Percentiles rank a stretch among this genome's conserved stretches.
These are phyloP conservation scores for Heracleum sosnowskyi DNA, from an alignment of 129 eudicot genomes.

Conservation along the genomic window DNA sequence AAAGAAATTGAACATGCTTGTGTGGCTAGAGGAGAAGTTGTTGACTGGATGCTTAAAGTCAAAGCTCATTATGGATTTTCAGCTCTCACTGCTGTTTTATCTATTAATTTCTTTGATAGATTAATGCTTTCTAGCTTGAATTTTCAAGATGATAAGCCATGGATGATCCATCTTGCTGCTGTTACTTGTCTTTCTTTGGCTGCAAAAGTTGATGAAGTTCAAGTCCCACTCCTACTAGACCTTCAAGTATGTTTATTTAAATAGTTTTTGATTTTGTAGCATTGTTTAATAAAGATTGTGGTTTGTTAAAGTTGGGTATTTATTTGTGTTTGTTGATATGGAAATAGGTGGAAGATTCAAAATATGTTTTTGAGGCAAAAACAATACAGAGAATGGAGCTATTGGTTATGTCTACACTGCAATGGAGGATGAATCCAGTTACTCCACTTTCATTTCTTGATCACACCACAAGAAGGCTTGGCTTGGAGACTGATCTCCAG, in stretches of 20 bases:
- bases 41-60: slow-evolving; percentile 76
- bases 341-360: slow-evolving; percentile 48
- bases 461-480: slow-evolving; percentile 87
- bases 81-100: slow-evolving; percentile 60
- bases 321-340: background rate
- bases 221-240: slow-evolving; percentile 71
- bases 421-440: slow-evolving; percentile 94
- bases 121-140: slow-evolving; percentile 36
- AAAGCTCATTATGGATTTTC: slow-evolving; percentile 56
- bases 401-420: slow-evolving; percentile 65
- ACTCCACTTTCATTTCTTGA: slow-evolving; percentile 90
- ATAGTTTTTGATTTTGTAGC: background rate
- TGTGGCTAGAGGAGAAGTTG: slow-evolving; percentile 52
- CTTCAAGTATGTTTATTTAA: slow-evolving; percentile 53
- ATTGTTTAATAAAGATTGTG: background rate
- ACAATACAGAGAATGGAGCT: slow-evolving; percentile 87
- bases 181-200: slow-evolving; percentile 86
- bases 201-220: slow-evolving; percentile 86
- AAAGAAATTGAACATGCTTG: slow-evolving; percentile 2
- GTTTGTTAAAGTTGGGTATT: background rate
- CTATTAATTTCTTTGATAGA: slow-evolving; percentile 73
- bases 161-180: slow-evolving; percentile 86
- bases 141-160: slow-evolving; percentile 60
- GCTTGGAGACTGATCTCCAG: slow-evolving; percentile 39
- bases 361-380: slow-evolving; percentile 68